These are phyloP conservation scores for Rhododendron ovatum DNA, from an alignment of 148 eudicot genomes.

Conservation along the genomic window DNA sequence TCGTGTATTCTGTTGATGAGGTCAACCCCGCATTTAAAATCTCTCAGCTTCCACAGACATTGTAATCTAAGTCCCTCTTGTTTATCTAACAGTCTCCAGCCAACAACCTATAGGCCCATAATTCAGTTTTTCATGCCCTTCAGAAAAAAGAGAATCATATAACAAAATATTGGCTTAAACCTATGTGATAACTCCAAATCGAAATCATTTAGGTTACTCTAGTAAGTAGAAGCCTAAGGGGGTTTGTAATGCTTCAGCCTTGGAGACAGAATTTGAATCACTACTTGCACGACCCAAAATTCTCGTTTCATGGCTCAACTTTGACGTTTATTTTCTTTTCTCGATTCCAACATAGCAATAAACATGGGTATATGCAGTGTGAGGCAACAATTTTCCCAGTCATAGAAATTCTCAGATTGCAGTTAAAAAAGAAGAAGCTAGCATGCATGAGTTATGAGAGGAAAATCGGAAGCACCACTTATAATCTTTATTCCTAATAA, in stretches of 20 bases:
- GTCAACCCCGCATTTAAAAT: constrained; percentile 55
- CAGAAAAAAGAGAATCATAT: neutral
- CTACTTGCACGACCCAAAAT: neutral
- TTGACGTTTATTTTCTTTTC: neutral
- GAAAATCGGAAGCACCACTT: neutral
- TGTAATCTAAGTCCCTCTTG: constrained; percentile 44
- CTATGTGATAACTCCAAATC: neutral
- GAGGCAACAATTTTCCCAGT: neutral
- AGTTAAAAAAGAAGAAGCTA: neutral
- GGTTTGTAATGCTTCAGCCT: neutral
- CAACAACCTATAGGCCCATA: constrained; percentile 49
- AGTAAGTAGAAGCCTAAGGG: neutral
- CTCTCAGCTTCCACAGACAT: constrained; percentile 86
- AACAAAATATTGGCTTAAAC: neutral
- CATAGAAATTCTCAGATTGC: neutral
- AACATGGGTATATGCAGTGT: neutral
- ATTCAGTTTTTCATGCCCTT: neutral
- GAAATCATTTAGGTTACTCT: neutral
- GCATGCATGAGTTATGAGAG: neutral
- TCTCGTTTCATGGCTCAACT: neutral
- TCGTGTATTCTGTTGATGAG: constrained; percentile 53
- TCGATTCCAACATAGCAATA: neutral
- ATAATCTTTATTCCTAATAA: neutral
- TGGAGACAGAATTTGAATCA: neutral
- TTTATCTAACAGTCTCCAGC: constrained; percentile 68